Evolutionary conservation across 306 rosid genomes (phyloP), one percentile per base, ranked within the genome.

Genomic region (Trifolium subterraneum): DNA sequence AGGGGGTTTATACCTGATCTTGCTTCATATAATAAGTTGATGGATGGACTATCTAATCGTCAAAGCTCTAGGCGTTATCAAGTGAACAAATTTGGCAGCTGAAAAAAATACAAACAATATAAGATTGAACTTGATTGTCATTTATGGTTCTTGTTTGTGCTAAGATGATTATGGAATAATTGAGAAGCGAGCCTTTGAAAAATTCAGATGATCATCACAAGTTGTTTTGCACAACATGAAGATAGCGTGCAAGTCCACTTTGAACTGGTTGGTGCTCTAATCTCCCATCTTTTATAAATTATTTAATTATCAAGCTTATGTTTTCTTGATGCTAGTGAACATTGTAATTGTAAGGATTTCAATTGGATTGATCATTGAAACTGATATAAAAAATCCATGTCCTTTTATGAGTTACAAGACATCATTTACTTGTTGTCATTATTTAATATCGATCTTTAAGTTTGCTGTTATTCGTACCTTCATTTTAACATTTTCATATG

Each of bases 1-100:
- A 80, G 33, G 84, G 98, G 87, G 36, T 85, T 84, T 63, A 72
- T 90, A 77, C 91, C 92, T 27, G 87, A 90, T 83, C 88, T 90
- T 75, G 84, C 86, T 58, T 84, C 92, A 3, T 89, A 89, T 69
- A 93, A 93, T 66, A 82, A 77, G 56, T 70, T 93, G 80, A 86
- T 87, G 86, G 69, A 80, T 77, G 87, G 79, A 35, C 79, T 90
- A 31, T 68, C 80, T 31, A 82, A 76, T 33, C 41, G 78, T 15
- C 77, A 10, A 23, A 48, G 42, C 19, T 11, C 52, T 9, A 10
- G 2, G 2, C 9, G 9, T 41, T 58, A n/a, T 41, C 71, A 38
- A 35, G 59, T 47, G 38, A 68, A 60, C 66, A 66, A 64, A 60
- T 13, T 71, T 72, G 75, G 35, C 56, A 20, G 66, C 44, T 78